phyloP scores from a whole-genome alignment of 2,329 filamentous ascomycete species.

The Fusarium virguliforme region DNA sequence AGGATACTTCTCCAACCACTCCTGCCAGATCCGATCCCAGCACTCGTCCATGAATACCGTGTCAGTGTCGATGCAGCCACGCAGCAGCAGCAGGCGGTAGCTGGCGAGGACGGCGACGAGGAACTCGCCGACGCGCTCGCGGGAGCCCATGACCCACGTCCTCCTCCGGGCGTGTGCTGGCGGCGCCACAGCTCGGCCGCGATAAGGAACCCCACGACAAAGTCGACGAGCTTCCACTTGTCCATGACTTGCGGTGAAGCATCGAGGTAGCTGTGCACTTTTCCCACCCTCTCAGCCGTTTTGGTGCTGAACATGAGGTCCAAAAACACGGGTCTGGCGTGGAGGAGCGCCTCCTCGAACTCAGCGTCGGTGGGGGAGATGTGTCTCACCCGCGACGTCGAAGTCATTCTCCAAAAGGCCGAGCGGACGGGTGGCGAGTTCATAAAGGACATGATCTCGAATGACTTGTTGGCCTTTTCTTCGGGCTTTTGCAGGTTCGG shows the following conservation, averaged over 20 bases:
- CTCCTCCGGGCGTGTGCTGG: slow-evolving; percentile 36
- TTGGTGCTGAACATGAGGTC: slow-evolving; percentile 43
- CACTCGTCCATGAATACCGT: slow-evolving; percentile 14
- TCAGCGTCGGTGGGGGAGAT: slow-evolving; percentile 6
- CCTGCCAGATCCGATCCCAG: slow-evolving; percentile 51
- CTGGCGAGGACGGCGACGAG: slow-evolving; percentile 47
- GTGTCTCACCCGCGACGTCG: background rate
- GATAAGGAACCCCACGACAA: slow-evolving; percentile 48
- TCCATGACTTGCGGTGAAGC: background rate
- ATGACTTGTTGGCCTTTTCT: slow-evolving; percentile 30
- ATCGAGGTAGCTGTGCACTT: slow-evolving; percentile 34
- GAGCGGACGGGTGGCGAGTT: slow-evolving; percentile 48
- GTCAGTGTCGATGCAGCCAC: slow-evolving; percentile 36
- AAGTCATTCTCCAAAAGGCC: slow-evolving; percentile 44
- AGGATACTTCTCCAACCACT: slow-evolving; percentile 52
- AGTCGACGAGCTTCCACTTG: slow-evolving; percentile 33
- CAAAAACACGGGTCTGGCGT: slow-evolving; percentile 28
- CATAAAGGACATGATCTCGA: slow-evolving; percentile 45
- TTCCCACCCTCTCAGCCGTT: slow-evolving; percentile 7
- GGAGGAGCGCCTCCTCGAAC: slow-evolving; percentile 26
- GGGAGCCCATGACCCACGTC: slow-evolving; percentile 43
- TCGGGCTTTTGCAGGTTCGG: slow-evolving; percentile 18
- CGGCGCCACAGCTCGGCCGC: slow-evolving; percentile 49
- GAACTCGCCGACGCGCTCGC: slow-evolving; percentile 40
- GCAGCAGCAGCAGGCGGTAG: slow-evolving; percentile 42